Evolutionary conservation across 768 basidiomycete genomes (phyloP).

Genomic region (Calocera cornea): DNA sequence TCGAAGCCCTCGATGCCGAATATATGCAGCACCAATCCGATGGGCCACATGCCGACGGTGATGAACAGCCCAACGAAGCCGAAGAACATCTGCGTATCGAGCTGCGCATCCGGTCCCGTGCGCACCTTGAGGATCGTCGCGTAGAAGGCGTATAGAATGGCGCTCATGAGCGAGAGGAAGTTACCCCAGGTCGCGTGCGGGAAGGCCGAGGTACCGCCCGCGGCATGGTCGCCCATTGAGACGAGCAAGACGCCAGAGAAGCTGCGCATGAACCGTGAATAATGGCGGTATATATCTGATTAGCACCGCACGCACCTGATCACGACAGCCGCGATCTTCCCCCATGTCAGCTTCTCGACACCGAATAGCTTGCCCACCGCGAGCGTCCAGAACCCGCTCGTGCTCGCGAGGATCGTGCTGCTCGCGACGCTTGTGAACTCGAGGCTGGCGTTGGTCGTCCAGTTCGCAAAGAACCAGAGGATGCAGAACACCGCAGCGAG

Average conservation of each 20-base stretch:
- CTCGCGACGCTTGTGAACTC: constrained; percentile 89
- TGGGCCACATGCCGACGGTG: constrained; percentile 57
- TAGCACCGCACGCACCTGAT: constrained; percentile 49
- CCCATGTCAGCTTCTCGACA: constrained; percentile 60
- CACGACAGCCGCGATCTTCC: constrained; percentile 64
- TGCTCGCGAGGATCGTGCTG: constrained; percentile 76
- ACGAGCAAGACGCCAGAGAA: constrained; percentile 76
- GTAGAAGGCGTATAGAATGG: constrained; percentile 78
- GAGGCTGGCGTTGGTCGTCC: constrained; percentile 71
- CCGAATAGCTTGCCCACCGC: constrained; percentile 66
- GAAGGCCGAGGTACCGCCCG: constrained; percentile 11
- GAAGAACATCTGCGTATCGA: constrained; percentile 91
- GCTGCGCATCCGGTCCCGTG: constrained; percentile 63
- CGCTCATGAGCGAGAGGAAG: constrained; percentile 68
- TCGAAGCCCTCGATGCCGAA: constrained; percentile 61
- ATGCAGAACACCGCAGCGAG: constrained; percentile 73
- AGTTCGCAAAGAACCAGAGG: constrained; percentile 92
- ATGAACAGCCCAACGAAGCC: constrained; percentile 88
- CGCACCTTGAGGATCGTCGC: constrained; percentile 79
- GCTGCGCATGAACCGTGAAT: constrained; percentile 28
- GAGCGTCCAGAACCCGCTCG: constrained; percentile 90
- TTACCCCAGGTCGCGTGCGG: constrained; percentile 55
- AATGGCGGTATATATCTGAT: background rate
- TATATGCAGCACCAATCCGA: constrained; percentile 63
- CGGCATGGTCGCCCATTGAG: constrained; percentile 55